Evolutionary conservation across 345 rosid species (phyloP).

Genomic region (Salix koriyanagi): DNA sequence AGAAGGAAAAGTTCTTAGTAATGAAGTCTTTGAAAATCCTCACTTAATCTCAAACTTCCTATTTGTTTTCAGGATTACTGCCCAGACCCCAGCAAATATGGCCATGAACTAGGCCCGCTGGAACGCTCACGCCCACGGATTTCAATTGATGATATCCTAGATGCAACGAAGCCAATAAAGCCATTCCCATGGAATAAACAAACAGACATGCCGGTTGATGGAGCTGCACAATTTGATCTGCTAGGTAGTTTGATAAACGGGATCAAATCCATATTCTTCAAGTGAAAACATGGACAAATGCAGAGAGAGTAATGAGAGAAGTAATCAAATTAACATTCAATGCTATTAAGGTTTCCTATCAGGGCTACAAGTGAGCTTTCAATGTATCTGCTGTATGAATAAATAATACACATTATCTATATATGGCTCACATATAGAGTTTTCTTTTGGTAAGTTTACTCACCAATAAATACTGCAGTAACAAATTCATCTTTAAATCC

Average conservation of each 20-base stretch:
- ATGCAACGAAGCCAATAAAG: conserved; percentile 50
- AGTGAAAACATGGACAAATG: conserved; percentile 8
- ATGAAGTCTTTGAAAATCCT: too few relatives aligned
- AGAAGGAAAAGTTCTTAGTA: too few relatives aligned
- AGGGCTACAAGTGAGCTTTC: background rate
- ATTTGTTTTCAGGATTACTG: conserved; percentile 39
- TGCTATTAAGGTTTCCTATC: background rate
- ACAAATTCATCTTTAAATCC: conserved; percentile 12
- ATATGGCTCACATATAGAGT: background rate
- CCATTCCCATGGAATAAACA: conserved; percentile 66
- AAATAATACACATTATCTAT: background rate
- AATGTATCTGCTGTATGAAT: background rate
- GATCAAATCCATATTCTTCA: conserved; percentile 36
- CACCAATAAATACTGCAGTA: background rate
- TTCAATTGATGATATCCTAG: conserved; percentile 44
- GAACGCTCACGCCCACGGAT: conserved; percentile 43
- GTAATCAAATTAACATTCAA: too few relatives aligned
- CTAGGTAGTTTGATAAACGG: conserved; percentile 26
- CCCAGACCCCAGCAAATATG: conserved; percentile 48
- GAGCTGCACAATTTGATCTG: conserved; percentile 21
- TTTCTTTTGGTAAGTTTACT: background rate
- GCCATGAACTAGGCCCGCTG: conserved; percentile 47
- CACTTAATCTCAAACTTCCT: background rate
- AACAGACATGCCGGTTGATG: conserved; percentile 57
- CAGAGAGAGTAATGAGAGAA: background rate